Evolutionary conservation across 1,284 basidiomycete genomes (phyloP).

Genomic region (Cerrena zonata): DNA sequence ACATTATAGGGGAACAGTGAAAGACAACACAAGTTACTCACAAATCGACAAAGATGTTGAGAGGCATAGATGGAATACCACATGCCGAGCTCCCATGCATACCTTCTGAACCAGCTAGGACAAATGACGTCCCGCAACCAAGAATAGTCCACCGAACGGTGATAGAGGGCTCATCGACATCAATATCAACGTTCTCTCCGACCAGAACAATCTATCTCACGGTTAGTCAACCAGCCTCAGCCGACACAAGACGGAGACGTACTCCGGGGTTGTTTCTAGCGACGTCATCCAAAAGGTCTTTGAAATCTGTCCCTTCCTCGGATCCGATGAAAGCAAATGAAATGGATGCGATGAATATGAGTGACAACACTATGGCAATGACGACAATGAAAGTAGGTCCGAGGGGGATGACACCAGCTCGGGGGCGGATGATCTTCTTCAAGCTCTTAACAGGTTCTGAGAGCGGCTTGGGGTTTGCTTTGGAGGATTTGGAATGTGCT

Average conservation of each 20-base stretch:
- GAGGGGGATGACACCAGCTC: constrained; percentile 32
- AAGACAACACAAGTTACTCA: constrained; percentile 22
- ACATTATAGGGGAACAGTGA: not conserved
- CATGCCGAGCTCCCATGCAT: constrained; percentile 41
- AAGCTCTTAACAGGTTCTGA: constrained; percentile 7
- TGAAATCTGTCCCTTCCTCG: constrained; percentile 38
- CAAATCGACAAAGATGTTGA: constrained; percentile 49
- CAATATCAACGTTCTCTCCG: constrained; percentile 52
- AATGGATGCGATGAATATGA: constrained; percentile 44
- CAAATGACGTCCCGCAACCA: constrained; percentile 43
- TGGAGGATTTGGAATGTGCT: constrained; percentile 7
- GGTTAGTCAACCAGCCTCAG: not conserved
- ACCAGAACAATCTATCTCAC: constrained; percentile 42
- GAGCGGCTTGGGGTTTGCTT: not conserved
- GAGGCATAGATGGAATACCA: constrained; percentile 40
- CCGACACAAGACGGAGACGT: constrained; percentile 14
- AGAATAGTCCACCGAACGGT: constrained; percentile 53
- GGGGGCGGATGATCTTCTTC: no score
- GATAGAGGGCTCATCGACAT: constrained; percentile 52
- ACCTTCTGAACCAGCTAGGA: constrained; percentile 46
- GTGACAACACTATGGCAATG: constrained; percentile 35
- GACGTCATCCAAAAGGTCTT: constrained; percentile 36
- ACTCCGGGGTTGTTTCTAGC: constrained; percentile 43
- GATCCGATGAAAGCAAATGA: constrained; percentile 46
- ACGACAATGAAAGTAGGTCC: constrained; percentile 35